These are phyloP conservation scores for Pythium sp. DNA, from an alignment of 352 stramenopile species.

Conservation along the genomic window DNA sequence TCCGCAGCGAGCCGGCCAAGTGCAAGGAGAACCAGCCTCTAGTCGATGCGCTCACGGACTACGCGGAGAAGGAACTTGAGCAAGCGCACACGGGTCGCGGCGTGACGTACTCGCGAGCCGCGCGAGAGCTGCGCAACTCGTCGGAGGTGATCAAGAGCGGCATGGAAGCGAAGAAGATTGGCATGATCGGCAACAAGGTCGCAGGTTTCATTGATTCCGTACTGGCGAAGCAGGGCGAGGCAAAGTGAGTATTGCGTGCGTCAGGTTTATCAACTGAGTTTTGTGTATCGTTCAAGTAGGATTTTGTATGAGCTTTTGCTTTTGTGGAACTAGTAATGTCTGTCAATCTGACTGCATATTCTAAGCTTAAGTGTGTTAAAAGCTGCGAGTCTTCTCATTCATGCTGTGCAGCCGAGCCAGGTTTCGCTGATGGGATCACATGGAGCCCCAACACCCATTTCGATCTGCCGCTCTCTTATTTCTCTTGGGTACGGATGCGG, in stretches of 20 bases:
- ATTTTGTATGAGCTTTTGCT: neutral
- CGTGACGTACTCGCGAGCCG: conserved; percentile 62
- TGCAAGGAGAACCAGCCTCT: conserved; percentile 56
- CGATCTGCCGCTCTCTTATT: neutral
- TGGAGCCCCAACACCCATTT: neutral
- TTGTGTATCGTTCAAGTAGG: too few relatives aligned
- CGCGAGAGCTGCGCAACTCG: conserved; percentile 45
- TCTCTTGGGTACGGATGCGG: neutral
- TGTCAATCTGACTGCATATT: neutral
- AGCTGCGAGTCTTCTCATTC: neutral
- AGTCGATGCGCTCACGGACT: conserved; percentile 60
- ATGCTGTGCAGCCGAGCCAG: neutral
- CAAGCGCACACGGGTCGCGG: conserved; percentile 50
- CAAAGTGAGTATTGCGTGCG: neutral
- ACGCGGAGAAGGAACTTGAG: conserved; percentile 53
- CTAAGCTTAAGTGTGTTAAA: too few relatives aligned
- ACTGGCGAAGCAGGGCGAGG: conserved; percentile 18
- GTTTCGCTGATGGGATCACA: neutral
- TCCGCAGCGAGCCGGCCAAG: conserved; percentile 36
- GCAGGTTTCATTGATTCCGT: conserved; percentile 49
- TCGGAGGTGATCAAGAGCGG: conserved; percentile 45
- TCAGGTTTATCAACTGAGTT: too few relatives aligned
- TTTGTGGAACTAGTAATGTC: neutral
- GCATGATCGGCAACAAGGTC: conserved; percentile 63
- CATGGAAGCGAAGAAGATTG: conserved; percentile 49